A percentile compares a stretch with the other conserved stretches of the same genome.
phyloP scores from a whole-genome alignment of 371 early-diverging fungal genomes.

The Circinella umbellata region DNA sequence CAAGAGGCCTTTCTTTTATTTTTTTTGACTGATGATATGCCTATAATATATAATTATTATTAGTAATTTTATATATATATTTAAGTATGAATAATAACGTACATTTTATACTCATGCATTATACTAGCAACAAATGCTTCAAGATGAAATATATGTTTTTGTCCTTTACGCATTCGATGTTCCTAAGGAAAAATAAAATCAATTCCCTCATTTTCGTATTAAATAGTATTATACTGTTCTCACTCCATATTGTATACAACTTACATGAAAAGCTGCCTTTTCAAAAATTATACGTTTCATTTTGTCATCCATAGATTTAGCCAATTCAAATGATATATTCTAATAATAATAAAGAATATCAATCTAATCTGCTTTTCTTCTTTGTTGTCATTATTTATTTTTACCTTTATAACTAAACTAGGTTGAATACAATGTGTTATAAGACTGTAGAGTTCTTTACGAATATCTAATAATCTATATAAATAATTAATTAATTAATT shows the following conservation, averaged over 20 bases:
- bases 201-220: too few relatives aligned
- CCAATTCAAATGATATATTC: conserved; percentile 75
- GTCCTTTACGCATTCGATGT: conserved; percentile 85
- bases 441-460: conserved; percentile 86
- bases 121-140: conserved; percentile 96
- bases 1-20: too few relatives aligned
- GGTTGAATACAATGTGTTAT: conserved; percentile 91
- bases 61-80: too few relatives aligned
- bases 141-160: conserved; percentile 96
- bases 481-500: background rate
- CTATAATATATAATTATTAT: too few relatives aligned
- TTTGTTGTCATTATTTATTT: background rate
- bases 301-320: conserved; percentile 63
- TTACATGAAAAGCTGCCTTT: conserved; percentile 83
- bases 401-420: conserved; percentile 77
- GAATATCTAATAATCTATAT: conserved; percentile 68
- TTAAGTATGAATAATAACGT: too few relatives aligned
- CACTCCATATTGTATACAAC: conserved; percentile 3
- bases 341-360: conserved; percentile 23
- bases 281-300: conserved; percentile 72
- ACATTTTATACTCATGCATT: conserved; percentile 75
- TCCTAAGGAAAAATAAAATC: conserved; percentile 48
- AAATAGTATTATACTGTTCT: too few relatives aligned
- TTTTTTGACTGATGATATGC: too few relatives aligned
- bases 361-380: background rate